These are phyloP conservation scores for Fusarium metavorans DNA, from an alignment of 2,329 filamentous ascomycete genomes.

Conservation along the genomic window DNA sequence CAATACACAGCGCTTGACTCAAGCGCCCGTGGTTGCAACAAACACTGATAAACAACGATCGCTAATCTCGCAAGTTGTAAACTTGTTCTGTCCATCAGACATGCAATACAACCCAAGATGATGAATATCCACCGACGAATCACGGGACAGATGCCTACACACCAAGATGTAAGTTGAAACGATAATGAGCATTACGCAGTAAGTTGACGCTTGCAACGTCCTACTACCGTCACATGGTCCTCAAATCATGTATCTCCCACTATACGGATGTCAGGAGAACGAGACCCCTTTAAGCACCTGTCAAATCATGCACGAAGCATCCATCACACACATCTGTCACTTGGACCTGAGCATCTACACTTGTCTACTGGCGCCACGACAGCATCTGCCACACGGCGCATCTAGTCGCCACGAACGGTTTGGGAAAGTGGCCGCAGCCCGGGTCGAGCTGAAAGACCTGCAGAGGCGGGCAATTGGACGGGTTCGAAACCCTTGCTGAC, in stretches of 20 bases:
- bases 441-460: slow-evolving; percentile 27
- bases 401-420: slow-evolving; percentile 17
- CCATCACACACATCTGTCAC: slow-evolving; percentile 30
- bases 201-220: neutral
- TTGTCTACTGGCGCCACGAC: slow-evolving; percentile 44
- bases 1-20: neutral
- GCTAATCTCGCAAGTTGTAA: neutral
- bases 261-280: neutral
- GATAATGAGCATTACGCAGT: neutral
- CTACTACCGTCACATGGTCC: slow-evolving; percentile 1
- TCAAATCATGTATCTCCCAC: slow-evolving; percentile 14
- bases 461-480: slow-evolving; percentile 18
- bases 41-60: neutral
- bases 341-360: neutral
- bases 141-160: neutral
- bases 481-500: slow-evolving; percentile 26
- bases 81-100: neutral
- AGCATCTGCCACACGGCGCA: slow-evolving; percentile 29
- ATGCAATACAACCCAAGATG: neutral
- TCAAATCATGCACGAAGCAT: slow-evolving; percentile 18
- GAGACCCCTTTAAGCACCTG: slow-evolving; percentile 1
- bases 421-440: slow-evolving; percentile 15
- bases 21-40: neutral
- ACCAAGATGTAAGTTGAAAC: neutral
- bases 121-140: neutral